These are phyloP conservation scores for Daldinia grandis DNA, from an alignment of 495 filamentous ascomycete genomes.

Conservation along the genomic window DNA sequence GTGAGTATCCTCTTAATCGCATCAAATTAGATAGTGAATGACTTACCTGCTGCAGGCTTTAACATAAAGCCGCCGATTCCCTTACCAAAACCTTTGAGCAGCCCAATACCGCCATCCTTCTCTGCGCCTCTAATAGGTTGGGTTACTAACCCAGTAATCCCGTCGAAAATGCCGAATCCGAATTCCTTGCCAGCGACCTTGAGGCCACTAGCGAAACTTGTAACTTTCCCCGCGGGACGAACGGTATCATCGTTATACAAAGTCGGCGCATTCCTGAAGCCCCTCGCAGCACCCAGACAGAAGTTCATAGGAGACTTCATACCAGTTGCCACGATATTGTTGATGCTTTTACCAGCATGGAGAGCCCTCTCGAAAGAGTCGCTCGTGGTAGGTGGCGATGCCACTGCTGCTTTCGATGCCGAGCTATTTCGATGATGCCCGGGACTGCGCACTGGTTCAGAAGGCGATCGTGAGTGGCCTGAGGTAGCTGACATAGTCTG, in stretches of 20 bases:
- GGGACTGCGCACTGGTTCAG: conserved; percentile 17
- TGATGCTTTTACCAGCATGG: conserved; percentile 68
- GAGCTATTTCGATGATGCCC: conserved; percentile 21
- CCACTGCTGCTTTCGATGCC: conserved; percentile 1
- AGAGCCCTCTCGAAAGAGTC: conserved; percentile 63
- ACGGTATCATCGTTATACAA: conserved; percentile 82
- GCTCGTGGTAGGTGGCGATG: conserved; percentile 11
- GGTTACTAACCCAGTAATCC: conserved; percentile 74
- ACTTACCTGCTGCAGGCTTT: conserved; percentile 73
- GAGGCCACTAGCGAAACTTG: conserved; percentile 71
- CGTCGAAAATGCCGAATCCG: conserved; percentile 72
- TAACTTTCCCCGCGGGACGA: conserved; percentile 72
- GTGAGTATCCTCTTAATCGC: conserved; percentile 29
- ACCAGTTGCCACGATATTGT: conserved; percentile 73
- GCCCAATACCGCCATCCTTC: conserved; percentile 72
- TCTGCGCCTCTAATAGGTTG: conserved; percentile 73
- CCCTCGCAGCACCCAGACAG: conserved; percentile 77
- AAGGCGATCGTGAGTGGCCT: conserved; percentile 26
- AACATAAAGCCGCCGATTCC: conserved; percentile 75
- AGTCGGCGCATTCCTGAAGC: conserved; percentile 85
- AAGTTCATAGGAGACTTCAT: conserved; percentile 83
- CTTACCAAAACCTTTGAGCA: conserved; percentile 78
- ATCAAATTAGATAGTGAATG: not conserved
- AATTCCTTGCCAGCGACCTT: conserved; percentile 73
- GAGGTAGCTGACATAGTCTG: conserved; percentile 11